A percentile compares a stretch with the other conserved stretches of the same genome.
Evolutionary conservation across 345 rosid species (phyloP).

Genomic region (Salix dunnii): DNA sequence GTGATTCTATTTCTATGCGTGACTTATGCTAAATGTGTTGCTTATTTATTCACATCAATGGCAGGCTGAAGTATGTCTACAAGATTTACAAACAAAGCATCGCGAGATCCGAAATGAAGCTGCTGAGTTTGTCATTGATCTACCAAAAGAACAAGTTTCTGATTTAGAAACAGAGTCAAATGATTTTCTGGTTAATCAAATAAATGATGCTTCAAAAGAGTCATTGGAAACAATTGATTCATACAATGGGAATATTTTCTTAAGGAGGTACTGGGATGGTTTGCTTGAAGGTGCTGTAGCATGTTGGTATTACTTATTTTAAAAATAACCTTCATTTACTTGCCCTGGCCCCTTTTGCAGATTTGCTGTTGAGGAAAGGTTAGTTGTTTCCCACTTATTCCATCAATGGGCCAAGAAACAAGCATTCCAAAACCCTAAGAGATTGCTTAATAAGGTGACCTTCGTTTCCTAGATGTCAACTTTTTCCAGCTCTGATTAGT

Average conservation of each 20-base stretch:
- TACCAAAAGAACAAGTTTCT: conserved; percentile 28
- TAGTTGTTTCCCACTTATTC: conserved; percentile 79
- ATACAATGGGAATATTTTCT: conserved; percentile 54
- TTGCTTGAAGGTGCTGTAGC: conserved; percentile 4
- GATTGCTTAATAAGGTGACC: conserved; percentile 75
- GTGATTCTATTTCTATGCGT: background rate
- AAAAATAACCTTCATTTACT: background rate
- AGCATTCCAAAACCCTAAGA: conserved; percentile 85
- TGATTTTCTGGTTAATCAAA: conserved; percentile 27
- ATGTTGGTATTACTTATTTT: background rate
- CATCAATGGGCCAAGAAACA: conserved; percentile 90
- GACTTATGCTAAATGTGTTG: background rate
- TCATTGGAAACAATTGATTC: conserved; percentile 33
- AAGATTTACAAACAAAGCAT: conserved; percentile 37
- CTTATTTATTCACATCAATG: background rate
- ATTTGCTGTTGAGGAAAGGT: conserved; percentile 73
- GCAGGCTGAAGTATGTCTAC: conserved; percentile 52
- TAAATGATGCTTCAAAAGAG: conserved; percentile 39
- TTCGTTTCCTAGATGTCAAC: background rate
- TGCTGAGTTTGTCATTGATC: conserved; percentile 15
- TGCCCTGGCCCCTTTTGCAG: conserved; percentile 32
- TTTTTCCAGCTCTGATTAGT: conserved; percentile 12
- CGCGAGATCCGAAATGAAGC: conserved; percentile 35
- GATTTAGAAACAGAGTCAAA: conserved; percentile 21
- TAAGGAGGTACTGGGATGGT: conserved; percentile 52